These are phyloP conservation scores for Salvia splendens DNA, from an alignment of 257 asterid species.

Conservation along the genomic window DNA sequence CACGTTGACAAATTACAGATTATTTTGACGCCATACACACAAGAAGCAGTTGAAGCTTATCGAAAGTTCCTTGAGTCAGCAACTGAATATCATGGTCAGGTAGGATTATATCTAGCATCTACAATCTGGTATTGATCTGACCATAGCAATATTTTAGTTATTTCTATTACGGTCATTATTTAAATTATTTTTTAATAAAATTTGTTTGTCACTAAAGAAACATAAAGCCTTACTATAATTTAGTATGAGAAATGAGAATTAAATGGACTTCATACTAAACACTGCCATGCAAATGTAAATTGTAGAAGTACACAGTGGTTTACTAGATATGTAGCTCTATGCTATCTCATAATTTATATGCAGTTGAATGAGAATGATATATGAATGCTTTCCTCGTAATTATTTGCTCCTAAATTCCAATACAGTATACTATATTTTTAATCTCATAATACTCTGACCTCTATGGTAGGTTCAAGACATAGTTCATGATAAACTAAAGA, in stretches of 20 bases:
- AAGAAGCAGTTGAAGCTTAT: constrained; percentile 56
- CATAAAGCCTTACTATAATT: constrained; percentile 5
- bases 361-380: constrained; percentile 6
- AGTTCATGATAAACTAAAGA: constrained; percentile 66
- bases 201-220: not conserved
- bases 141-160: not conserved
- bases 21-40: constrained; percentile 63
- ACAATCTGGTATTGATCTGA: constrained; percentile 12
- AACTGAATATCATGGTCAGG: constrained; percentile 78
- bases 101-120: constrained; percentile 23
- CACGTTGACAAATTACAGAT: constrained; percentile 65
- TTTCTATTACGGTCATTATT: not conserved
- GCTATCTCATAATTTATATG: not conserved
- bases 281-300: not conserved
- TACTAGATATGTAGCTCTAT: not conserved
- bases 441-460: constrained; percentile 25
- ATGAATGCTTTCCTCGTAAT: constrained; percentile 11
- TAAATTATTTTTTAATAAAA: not conserved
- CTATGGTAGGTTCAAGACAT: constrained; percentile 62
- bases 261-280: not conserved
- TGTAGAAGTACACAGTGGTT: not conserved
- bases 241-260: not conserved
- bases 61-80: constrained; percentile 78
- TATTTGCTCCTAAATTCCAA: constrained; percentile 13
- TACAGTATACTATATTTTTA: not conserved